Conservation (phyloP, 1,284 basidiomycete species). For the Ganoderma leucocontextum region DNA sequence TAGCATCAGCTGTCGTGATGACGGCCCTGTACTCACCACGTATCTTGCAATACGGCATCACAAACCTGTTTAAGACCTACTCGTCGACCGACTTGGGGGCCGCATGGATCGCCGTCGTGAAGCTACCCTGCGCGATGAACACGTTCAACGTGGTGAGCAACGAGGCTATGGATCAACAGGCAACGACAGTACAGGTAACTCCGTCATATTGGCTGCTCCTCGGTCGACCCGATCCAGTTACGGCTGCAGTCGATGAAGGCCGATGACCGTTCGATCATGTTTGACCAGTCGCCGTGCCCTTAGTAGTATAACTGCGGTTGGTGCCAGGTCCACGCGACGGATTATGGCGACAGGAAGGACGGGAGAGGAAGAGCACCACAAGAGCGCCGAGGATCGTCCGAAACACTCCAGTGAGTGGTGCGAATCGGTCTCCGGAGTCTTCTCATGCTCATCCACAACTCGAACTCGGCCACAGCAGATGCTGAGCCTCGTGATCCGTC, state of each 20-base stretch:
- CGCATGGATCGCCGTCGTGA: background rate
- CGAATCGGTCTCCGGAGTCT: background rate
- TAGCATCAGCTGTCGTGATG: conserved; percentile 6
- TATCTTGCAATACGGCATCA: background rate
- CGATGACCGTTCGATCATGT: conserved; percentile 9
- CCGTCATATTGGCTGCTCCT: conserved; percentile 5
- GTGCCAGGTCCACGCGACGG: background rate
- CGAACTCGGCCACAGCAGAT: background rate
- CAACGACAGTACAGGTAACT: conserved; percentile 17
- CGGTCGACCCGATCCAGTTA: conserved; percentile 4
- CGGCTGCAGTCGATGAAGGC: background rate
- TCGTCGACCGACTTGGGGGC: background rate
- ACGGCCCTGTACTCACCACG: conserved; percentile 8
- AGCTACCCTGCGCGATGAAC: background rate
- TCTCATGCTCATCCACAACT: conserved; percentile 4
- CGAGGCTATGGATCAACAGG: conserved; percentile 13
- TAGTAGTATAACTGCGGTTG: conserved; percentile 19
- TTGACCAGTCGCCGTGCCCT: background rate
- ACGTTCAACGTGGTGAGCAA: conserved; percentile 4
- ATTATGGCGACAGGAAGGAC: background rate
- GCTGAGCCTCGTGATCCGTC: background rate
- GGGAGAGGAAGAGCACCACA: background rate
- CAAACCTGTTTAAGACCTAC: too few species aligned
- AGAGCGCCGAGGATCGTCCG: background rate
- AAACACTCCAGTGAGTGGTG: background rate